Percentiles rank a stretch among this genome's conserved stretches.
Evolutionary conservation across 2,329 filamentous ascomycete species (phyloP).

Genomic region (Aspergillus fumigatus): DNA sequence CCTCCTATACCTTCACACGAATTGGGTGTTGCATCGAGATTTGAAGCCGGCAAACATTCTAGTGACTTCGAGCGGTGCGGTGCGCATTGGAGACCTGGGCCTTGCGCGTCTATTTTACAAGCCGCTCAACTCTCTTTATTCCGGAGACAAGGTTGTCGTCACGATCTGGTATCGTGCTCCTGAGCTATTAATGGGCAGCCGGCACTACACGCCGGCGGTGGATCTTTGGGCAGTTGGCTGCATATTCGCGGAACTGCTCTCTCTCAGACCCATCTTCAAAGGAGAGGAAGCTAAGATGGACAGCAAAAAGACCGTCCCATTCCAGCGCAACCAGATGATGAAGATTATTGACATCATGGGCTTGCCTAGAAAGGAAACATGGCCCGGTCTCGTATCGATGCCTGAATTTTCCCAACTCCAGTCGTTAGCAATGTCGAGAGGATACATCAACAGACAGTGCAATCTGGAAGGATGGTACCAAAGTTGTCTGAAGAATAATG

Average conservation of each 20-base stretch:
- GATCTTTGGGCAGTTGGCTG: slow-evolving; percentile 98
- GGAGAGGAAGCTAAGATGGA: slow-evolving; percentile 99
- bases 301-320: slow-evolving; percentile 93
- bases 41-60: slow-evolving; percentile 98
- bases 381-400: slow-evolving; percentile 80
- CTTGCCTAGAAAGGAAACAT: slow-evolving; percentile 79
- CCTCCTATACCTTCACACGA: slow-evolving; percentile 87
- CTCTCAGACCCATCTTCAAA: slow-evolving; percentile 91
- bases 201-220: slow-evolving; percentile 96
- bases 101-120: slow-evolving; percentile 92
- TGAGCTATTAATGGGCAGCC: slow-evolving; percentile 81
- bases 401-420: slow-evolving; percentile 75
- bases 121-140: slow-evolving; percentile 84
- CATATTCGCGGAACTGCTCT: slow-evolving; percentile 92
- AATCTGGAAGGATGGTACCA: slow-evolving; percentile 78
- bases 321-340: slow-evolving; percentile 97
- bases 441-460: slow-evolving; percentile 49
- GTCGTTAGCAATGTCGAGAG: slow-evolving; percentile 43
- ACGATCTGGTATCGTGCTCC: slow-evolving; percentile 99
- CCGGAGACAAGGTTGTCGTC: slow-evolving; percentile 95
- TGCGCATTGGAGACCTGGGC: slow-evolving; percentile 92
- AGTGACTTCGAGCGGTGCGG: slow-evolving; percentile 83
- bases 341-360: slow-evolving; percentile 98
- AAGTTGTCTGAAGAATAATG: slow-evolving; percentile 59
- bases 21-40: slow-evolving; percentile 96